Conservation (phyloP, 129 eudicot genomes). For the Escallonia rubra region DNA sequence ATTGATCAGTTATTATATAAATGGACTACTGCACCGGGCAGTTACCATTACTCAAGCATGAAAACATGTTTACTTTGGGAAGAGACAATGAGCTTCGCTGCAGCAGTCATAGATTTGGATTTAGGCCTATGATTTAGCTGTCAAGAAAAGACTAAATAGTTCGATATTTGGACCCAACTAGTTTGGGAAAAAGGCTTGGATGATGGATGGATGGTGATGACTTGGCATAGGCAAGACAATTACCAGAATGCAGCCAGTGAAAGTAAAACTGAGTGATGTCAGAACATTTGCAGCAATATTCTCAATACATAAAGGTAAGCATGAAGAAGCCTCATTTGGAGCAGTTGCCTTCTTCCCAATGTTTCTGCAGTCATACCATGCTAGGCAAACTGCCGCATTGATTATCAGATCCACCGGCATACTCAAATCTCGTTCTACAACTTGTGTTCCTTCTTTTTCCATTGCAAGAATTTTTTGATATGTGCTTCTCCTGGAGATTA, state of each 20-base stretch:
- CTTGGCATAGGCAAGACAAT: conserved; percentile 11
- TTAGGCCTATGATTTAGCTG: too few relatives aligned
- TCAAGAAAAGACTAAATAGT: too few relatives aligned
- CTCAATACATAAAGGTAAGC: conserved; percentile 70
- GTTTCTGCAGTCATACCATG: conserved; percentile 75
- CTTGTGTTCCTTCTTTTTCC: conserved; percentile 83
- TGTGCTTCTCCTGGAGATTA: conserved; percentile 86
- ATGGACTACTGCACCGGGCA: too few relatives aligned
- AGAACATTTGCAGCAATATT: conserved; percentile 79
- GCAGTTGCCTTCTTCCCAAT: conserved; percentile 68
- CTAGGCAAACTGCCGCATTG: conserved; percentile 69
- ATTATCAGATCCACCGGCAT: conserved; percentile 72
- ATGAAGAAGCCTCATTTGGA: conserved; percentile 54
- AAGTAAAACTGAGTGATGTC: conserved; percentile 83
- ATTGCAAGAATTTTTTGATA: conserved; percentile 75
- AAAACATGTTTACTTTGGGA: too few relatives aligned
- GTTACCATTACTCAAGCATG: too few relatives aligned
- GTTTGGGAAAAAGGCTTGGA: too few relatives aligned
- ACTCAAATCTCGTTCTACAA: conserved; percentile 74
- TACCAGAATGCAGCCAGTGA: conserved; percentile 89
- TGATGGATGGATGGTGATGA: too few relatives aligned
- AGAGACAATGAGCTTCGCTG: too few relatives aligned
- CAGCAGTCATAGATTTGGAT: too few relatives aligned
- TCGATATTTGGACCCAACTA: too few relatives aligned
- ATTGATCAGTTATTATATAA: too few relatives aligned